Base-by-base conservation (phyloP, 108 stramenopile genomes). In the Licmophora abbreviata region DNA sequence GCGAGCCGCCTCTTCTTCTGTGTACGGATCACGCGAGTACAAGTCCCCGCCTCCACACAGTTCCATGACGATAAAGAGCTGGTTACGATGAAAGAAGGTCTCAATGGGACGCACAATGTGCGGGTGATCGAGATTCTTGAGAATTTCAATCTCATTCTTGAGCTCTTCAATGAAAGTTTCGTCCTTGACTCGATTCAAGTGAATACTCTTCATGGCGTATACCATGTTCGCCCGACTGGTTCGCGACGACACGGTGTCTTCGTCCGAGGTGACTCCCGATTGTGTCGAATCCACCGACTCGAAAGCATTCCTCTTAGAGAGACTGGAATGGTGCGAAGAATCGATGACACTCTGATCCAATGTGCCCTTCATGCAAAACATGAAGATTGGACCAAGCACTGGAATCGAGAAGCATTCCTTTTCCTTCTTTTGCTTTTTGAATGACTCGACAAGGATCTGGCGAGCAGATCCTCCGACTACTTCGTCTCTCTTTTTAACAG, bases 41-140 rank as follows among this genome's bases (percentile, higher is more conserved):
- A 97, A 65, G 68, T 90, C 85, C 42, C 93, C 93, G 11, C 93
- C 93, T 22, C 48, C 42, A 42, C 76, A 71, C 48, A 83, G 59
- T 64, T 75, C 90, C 71, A 82, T 69, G 42, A 81, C 81, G 44
- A 83, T 76, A 75, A 42, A 96, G 22, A 93, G 79, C 33, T 64
- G 66, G 33, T 80, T 50, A 11, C 66, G 29, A 48, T 72, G 66
- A 44, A 83, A 77, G 46, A 68, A 90, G 7, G 79, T 78, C 47
- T 93, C 92, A 29, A 91, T 77, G 20, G 79, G 57, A 22, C 77
- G 68, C 3, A 95, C 91, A 57, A 95, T 95, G 59, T 95, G 79
- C 5, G 94, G 94, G 56, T 95, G 91, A 58, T 92, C 91, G 18
- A 50, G 29, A 3, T 12, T 50, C 48, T 50, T 50, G 15, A 50